Evolutionary conservation across 306 rosid genomes (phyloP), one percentile per base, ranked within the genome.

Genomic region (Quercus cerris): DNA sequence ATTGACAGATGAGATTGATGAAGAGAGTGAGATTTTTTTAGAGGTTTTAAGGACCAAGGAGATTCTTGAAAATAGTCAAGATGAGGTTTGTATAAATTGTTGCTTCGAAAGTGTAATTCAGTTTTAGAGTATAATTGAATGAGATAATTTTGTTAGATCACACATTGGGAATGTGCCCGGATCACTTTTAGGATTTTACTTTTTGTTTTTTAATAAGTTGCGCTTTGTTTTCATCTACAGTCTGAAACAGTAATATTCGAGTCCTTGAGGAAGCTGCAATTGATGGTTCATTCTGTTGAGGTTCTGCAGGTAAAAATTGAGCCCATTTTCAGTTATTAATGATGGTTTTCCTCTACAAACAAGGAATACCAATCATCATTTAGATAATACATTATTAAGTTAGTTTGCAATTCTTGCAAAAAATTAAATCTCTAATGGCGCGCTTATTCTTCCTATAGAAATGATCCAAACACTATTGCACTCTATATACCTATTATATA

Each of bases 11-110:
- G 61, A 23, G 20, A 63, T 78, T 56, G 85, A 78, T 17, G 75
- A 75, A 11, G 74, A 75, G 2, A 5, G 7, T 19, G 38, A 19
- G 18, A 81, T 18, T 18, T 30, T 79, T 75, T 18, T 8, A 0
- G 73, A 82, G 57, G 82, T 81, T 57, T 19, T 62, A 51, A 77
- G 77, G 68, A 79, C 82, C 55, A 85, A 66, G 74, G 51, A 75
- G 78, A 9, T 30, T 13, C 83, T 85, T 38, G 44, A 22, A 22
- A 52, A 57, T 28, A 7, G 2, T 35, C 30, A 76, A 5, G 55
- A 70, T 14, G 49, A 38, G 86, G 86, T 85, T 12, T 74, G 81
- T 78, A 61, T 49, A 35, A n/a, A 15, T 78, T 54, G 10, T 55
- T 35, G 56, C 63, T 56, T 78, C 23, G 5, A 30, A 58, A 8